These are phyloP conservation scores for Trichoderma arundinaceum DNA, from an alignment of 2,329 filamentous ascomycete species.

Conservation along the genomic window DNA sequence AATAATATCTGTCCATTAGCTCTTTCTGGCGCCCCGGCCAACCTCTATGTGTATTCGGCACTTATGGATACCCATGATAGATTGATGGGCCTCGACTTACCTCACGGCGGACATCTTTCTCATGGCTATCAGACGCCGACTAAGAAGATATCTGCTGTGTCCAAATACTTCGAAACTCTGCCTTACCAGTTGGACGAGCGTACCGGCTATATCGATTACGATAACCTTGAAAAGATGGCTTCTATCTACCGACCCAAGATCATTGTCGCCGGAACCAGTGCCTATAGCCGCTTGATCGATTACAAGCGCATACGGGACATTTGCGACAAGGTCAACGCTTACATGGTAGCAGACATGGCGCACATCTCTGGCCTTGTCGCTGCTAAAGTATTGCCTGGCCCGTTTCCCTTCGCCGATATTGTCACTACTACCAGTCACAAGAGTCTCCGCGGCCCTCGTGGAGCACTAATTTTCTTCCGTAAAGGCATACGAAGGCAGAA, in stretches of 20 bases:
- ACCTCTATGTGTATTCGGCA: slow-evolving; percentile 94
- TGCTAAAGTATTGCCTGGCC: slow-evolving; percentile 86
- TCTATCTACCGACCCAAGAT: slow-evolving; percentile 92
- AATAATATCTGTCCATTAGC: slow-evolving; percentile 53
- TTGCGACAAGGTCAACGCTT: slow-evolving; percentile 88
- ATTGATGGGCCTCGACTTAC: slow-evolving; percentile 95
- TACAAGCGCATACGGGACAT: slow-evolving; percentile 92
- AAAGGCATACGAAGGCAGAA: slow-evolving; percentile 86
- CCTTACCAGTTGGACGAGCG: slow-evolving; percentile 90
- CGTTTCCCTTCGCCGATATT: slow-evolving; percentile 88
- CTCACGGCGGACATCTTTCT: slow-evolving; percentile 92
- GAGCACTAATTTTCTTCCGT: slow-evolving; percentile 98
- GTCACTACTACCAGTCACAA: slow-evolving; percentile 99
- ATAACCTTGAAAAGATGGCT: slow-evolving; percentile 85
- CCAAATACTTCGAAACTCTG: slow-evolving; percentile 98
- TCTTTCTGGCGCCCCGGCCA: slow-evolving; percentile 75
- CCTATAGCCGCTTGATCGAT: slow-evolving; percentile 95
- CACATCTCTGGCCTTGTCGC: slow-evolving; percentile 95
- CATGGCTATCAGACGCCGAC: slow-evolving; percentile 97
- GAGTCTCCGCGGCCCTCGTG: slow-evolving; percentile 90
- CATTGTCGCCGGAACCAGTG: slow-evolving; percentile 91
- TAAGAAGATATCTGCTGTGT: slow-evolving; percentile 96
- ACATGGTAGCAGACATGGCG: slow-evolving; percentile 94
- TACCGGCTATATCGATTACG: slow-evolving; percentile 95
- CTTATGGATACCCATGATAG: slow-evolving; percentile 91